phyloP scores from a whole-genome alignment of 345 rosid genomes.

The Linum tenue region DNA sequence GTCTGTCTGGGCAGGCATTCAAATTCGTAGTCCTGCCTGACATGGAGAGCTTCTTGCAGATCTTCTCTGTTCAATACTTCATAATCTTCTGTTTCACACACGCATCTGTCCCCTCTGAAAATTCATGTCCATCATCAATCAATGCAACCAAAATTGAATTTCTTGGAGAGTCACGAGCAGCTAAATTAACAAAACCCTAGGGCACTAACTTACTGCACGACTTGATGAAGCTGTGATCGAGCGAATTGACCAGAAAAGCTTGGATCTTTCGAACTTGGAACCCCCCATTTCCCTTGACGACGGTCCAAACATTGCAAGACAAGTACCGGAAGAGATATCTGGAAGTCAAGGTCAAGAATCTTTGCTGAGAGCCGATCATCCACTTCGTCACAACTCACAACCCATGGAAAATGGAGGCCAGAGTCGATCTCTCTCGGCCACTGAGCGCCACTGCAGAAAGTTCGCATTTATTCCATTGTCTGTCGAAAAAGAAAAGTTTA shows the following conservation, averaged over 20 bases:
- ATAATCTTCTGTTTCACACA: constrained; percentile 32
- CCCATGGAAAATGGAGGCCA: constrained; percentile 65
- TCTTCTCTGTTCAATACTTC: constrained; percentile 44
- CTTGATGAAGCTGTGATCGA: background rate
- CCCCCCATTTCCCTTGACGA: too few relatives aligned
- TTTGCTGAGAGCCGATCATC: too few relatives aligned
- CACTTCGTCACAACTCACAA: constrained; percentile 16
- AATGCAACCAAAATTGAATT: too few relatives aligned
- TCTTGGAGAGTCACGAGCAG: too few relatives aligned
- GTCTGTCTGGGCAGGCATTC: constrained; percentile 42
- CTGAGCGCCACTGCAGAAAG: constrained; percentile 20
- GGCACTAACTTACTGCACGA: background rate
- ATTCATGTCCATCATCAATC: constrained; percentile 15
- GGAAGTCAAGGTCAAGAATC: too few relatives aligned
- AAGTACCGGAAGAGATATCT: too few relatives aligned
- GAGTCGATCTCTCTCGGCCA: constrained; percentile 81
- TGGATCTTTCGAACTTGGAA: background rate
- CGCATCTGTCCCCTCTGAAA: constrained; percentile 24
- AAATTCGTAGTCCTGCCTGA: constrained; percentile 23
- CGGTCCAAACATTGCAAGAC: too few relatives aligned
- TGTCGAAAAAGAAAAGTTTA: too few relatives aligned
- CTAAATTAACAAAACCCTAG: too few relatives aligned
- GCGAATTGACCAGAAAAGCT: background rate
- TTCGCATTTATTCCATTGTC: constrained; percentile 27
- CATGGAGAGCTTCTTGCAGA: constrained; percentile 42